Evolutionary conservation across 208 protist species (phyloP), one percentile per base, ranked within the genome.

Genomic region (Trypanosoma scelopori): DNA sequence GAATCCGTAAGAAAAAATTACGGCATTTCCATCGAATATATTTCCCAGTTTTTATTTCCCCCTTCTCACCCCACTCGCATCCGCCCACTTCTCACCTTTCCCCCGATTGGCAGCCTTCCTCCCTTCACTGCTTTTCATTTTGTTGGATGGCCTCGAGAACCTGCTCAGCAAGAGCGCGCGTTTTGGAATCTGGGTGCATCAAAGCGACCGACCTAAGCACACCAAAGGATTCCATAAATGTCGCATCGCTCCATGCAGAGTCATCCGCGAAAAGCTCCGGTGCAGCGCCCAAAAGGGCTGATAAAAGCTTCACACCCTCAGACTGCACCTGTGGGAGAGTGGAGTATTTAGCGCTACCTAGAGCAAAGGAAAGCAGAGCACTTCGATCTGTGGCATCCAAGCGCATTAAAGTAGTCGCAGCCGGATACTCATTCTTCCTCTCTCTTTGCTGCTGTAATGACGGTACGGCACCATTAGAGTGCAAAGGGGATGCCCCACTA

Each of bases 231-330:
- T 64, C 63, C 23, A 56, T 37, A 32, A 73, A 43, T 20, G 20
- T 0, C 4, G 47, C 67, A 20, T 46, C 50, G 9, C 30, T 55
- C 5, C n/a, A 16, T 11, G 20, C 4, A 51, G 23, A 37, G 12
- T 47, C 43, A 16, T 70, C 62, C 0, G 65, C n/a, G 41, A 92
- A 81, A 7, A 85, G 57, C 39, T 91, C 84, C 7, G 79, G 82
- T 1, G 84, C 89, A 0, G 77, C 77, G 9, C 78, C 84, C 35
- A 95, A 55, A 18, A 92, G 30, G 0, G 80, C 71, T 23, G 86
- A 88, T 42, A 95, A 71, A 7, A 92, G 68, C 3, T 81, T 81
- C n/a, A 92, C 81, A 11, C 89, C 89, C 18, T 62, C 62, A 1
- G 67, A 68, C 59, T 94, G 89, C 49, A 94, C 37, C 1, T 55